Evolutionary conservation across 2,329 filamentous ascomycete genomes (phyloP), one percentile per base, ranked within the genome.

Genomic region (Calonectria fujianensis): DNA sequence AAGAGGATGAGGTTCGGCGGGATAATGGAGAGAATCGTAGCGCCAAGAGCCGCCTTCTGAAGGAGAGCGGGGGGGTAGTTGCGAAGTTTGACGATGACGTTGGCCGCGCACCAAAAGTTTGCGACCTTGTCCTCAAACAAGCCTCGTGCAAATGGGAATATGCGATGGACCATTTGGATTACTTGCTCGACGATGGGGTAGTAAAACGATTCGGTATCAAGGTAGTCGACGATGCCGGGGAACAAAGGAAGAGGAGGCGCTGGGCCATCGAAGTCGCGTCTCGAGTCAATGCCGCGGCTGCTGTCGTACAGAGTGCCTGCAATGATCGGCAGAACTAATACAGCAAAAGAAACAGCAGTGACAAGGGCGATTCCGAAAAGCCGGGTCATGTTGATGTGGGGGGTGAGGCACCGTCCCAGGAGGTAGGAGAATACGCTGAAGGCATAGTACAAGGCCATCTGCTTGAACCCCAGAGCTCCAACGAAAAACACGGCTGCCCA

Each of bases 121-220:
- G 97, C 97, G 27, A 99, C 97, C 85, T 99, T 99, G 87, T 98
- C 97, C 86, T 99, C 97, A 81, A 98, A 99, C 9, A 99, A 87
- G 4, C 97, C 97, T n/a, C 97, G 93, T 1, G 96, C 93, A 82
- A 99, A 98, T 0, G 97, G 97, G 81, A 99, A 98, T 72, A 98
- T 91, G n/a, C 97, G 94, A 83, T 98, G 95, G 14, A 98, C 86
- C 80, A 96, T 91, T 85, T 99, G 97, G 0, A 93, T 88, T 45
- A 97, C 81, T 84, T 98, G 96, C 81, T 97, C 91, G 6, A 96
- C 82, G 16, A 95, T 84, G 0, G 95, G 93, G 82, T 95, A 97
- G 81, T 95, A 93, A 82, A 91, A 89, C 2, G 94, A 91, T 5
- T 92, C 88, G 24, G 90, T 89, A 78, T 95, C 89, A 32, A 95